Base-by-base conservation (phyloP, 2,329 filamentous ascomycete genomes). In the Colletotrichum scovillei region DNA sequence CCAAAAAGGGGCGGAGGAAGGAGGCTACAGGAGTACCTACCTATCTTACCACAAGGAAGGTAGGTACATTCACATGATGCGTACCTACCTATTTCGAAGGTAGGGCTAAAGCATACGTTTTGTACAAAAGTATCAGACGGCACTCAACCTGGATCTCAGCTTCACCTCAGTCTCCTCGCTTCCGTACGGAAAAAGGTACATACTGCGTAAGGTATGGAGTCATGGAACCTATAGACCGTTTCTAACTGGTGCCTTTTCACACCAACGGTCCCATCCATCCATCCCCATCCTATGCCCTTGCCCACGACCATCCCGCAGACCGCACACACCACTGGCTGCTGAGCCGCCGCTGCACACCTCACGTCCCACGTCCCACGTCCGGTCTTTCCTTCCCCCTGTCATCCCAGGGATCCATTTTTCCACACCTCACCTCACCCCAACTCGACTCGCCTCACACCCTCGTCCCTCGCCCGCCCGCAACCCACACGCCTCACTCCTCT, bases 291-390 rank as follows among this genome's bases (percentile, higher is more conserved):
- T 35, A 60, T 60, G 32, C 58, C 64, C 55, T 52, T 67, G 19
- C 19, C 55, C 55, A 42, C 8, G 38, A 19, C 38, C 63, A 64
- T 55, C 24, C 64, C 64, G 42, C 57, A 55, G 52, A 57, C 22
- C 46, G 52, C 64, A 58, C 66, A 69, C 55, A 22, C 65, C 32
- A 69, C 69, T 69, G 49, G 64, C 57, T 69, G 38, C 57, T 72
- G 63, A 72, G 69, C 69, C 64, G 68, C 63, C 55, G 69, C 63
- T 72, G 56, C 56, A 68, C 52, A 69, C 24, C 32, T 46, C 66
- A 57, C 28, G 42, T 26, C 32, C 42, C 49, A 57, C 55, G 30
- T 55, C 49, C 58, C 42, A 63, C 66, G 46, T 32, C 70, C 60
- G n/a, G 22, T 26, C 32, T 16, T 7, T 12, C 57, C 66, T 67